Evolutionary conservation across 2,329 filamentous ascomycete genomes (phyloP).

Genomic region (Sporothrix humicola): DNA sequence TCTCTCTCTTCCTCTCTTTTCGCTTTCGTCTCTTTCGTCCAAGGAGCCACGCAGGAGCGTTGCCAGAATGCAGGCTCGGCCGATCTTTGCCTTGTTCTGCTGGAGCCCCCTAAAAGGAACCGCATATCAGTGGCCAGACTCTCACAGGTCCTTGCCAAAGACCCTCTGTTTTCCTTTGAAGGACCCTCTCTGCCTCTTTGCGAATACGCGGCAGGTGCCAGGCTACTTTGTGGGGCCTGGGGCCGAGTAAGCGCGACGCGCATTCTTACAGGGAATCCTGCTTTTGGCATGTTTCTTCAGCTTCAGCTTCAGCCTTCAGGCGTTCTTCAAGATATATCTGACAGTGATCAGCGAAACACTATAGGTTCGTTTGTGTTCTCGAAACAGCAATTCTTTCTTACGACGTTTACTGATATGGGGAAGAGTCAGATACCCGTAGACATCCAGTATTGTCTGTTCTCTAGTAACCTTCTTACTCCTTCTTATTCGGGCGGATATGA

Average conservation of each 20-base stretch:
- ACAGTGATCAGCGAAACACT: too few relatives aligned
- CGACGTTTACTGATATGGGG: too few relatives aligned
- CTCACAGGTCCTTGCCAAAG: not conserved
- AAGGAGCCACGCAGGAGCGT: not conserved
- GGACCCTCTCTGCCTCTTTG: not conserved
- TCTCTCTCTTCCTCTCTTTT: not conserved
- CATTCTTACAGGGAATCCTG: conserved; percentile 20
- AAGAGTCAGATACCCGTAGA: too few relatives aligned
- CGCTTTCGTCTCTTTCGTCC: not conserved
- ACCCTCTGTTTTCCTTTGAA: not conserved
- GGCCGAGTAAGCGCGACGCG: conserved; percentile 11
- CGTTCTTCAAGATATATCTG: not conserved
- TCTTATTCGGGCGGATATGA: too few relatives aligned
- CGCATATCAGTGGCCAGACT: not conserved
- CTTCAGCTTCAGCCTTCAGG: too few relatives aligned
- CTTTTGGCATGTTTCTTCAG: not conserved
- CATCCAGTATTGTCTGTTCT: too few relatives aligned
- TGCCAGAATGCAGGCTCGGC: not conserved
- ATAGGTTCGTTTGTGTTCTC: too few relatives aligned
- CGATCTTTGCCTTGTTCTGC: conserved; percentile 9
- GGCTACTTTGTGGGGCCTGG: not conserved
- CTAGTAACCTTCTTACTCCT: too few relatives aligned
- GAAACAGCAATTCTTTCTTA: too few relatives aligned
- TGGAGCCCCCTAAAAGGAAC: not conserved
- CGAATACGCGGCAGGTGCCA: conserved; percentile 12